Evolutionary conservation across 2,329 filamentous ascomycete species (phyloP), one percentile per base, ranked within the genome.

Genomic region (Elsinoe ampelina): DNA sequence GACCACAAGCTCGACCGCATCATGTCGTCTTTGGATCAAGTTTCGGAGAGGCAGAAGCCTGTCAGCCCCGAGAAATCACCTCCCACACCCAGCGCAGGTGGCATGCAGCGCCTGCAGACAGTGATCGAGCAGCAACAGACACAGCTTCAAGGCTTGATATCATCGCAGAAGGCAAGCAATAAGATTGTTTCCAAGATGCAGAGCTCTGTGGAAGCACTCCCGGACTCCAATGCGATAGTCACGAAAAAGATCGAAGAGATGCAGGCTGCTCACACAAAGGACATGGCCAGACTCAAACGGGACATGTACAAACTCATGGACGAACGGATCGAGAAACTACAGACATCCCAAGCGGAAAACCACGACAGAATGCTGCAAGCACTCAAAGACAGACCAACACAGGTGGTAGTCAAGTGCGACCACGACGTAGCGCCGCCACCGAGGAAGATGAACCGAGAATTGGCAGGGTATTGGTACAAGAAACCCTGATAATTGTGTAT

Each of bases 401-500:
- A 20, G 36, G 54, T 56, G 13, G 47, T 13, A 36, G 54, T 55
- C 13, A 43, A 58, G 17, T 59, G 57, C 12, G 45, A 43, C 22
- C 59, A 59, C 20, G 59, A 61, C 32, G 58, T 61, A 13, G 20
- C 57, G 17, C 57, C 59, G 10, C 59, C 59, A 30, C 59, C 59
- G 6, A 59, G 58, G 47, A 61, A 61, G 34, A 48, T 61, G 15
- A 55, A 55, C 20, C 48, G 55, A 26, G 54, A 51, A 30, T 22
- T 61, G 41, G 54, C 58, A 13, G 59, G 59, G 30, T 61, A 61
- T 48, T 58, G 58, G 32, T 61, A 61, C 36, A 58, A 50, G 54
- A 55, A 22, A 38, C 5, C 41, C 13, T 45, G 41, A 56, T 38
- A n/a, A 7, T 12, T 30, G 22, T 12, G 15, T 8, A 36, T 30